Base-by-base conservation (phyloP, 129 eudicot species). In the Pseudognaphalium luteoalbum region DNA sequence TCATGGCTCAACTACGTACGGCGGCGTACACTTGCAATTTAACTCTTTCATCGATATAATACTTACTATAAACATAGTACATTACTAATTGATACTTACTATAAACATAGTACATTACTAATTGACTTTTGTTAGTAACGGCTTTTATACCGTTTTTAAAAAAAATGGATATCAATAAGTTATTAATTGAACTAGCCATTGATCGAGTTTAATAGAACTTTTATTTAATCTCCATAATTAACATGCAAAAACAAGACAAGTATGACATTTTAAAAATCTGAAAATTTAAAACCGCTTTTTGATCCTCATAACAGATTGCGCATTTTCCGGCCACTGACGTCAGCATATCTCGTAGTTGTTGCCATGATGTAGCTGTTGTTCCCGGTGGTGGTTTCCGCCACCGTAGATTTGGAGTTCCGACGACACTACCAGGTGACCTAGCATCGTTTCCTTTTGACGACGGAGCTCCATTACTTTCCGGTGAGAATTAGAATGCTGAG, bases 401-500 rank as follows among this genome's bases (percentile, higher is more conserved):
- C 42, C 30, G 71, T 78, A 78, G 14, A 61, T 21, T 32, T 78
- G 77, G 8, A 61, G 56, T 33, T 78, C 82, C 1, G 71, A 61
- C 16, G 71, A 9, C 17, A 28, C 20, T 30, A 17, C 68, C 33
- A 35, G 68, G 3, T 63, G 39, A 32, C 68, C 42, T 14, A 63
- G 3, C 68, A 63, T 63, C 9, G 42, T 22, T 34, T 88, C 89
- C 77, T 88, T 88, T 83, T 85, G 92, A 14, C 92, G 75, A 51
- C 89, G 80, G 33, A 88, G 84, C 64, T 88, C 92, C 83, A 88
- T 80, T 8, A 88, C 89, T 35, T 88, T 88, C 77, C 92, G 78
- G 71, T 88, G 92, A 15, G 92, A 88, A 71, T 88, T 88, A 0
- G 89, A 88, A 82, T 88, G 92, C 76, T 88, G 86, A 25, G 92